These are phyloP conservation scores for Aspergillus puulaauensis DNA, from an alignment of 2,329 filamentous ascomycete genomes.

Conservation along the genomic window DNA sequence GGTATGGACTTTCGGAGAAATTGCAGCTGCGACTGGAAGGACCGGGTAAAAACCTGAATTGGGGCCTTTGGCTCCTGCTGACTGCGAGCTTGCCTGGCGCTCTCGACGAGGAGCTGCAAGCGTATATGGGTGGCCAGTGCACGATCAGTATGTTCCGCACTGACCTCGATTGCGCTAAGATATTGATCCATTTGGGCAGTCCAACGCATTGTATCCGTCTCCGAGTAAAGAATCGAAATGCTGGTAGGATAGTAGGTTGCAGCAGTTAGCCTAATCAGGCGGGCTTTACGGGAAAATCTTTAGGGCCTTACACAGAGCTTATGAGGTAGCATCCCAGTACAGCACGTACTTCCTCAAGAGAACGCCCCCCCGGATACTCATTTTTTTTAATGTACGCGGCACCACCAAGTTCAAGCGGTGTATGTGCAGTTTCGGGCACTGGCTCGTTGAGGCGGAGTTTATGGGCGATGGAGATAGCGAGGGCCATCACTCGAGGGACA, in stretches of 20 bases:
- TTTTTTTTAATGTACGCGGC: neutral
- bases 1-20: neutral
- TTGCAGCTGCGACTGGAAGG: neutral
- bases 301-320: neutral
- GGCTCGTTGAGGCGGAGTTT: neutral
- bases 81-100: neutral
- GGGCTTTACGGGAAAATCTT: neutral
- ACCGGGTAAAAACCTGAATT: neutral
- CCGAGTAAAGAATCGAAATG: neutral
- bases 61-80: neutral
- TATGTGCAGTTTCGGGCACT: neutral
- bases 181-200: neutral
- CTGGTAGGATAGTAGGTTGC: neutral
- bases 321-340: neutral
- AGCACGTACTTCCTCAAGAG: neutral
- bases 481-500: neutral
- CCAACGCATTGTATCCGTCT: slow-evolving; percentile 1
- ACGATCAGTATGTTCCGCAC: neutral
- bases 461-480: neutral
- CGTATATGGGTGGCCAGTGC: neutral
- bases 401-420: neutral
- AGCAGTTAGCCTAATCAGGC: neutral
- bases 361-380: neutral
- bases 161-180: neutral
- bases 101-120: neutral